Conservation (phyloP, 257 asterid genomes). For the Prunella vulgaris region DNA sequence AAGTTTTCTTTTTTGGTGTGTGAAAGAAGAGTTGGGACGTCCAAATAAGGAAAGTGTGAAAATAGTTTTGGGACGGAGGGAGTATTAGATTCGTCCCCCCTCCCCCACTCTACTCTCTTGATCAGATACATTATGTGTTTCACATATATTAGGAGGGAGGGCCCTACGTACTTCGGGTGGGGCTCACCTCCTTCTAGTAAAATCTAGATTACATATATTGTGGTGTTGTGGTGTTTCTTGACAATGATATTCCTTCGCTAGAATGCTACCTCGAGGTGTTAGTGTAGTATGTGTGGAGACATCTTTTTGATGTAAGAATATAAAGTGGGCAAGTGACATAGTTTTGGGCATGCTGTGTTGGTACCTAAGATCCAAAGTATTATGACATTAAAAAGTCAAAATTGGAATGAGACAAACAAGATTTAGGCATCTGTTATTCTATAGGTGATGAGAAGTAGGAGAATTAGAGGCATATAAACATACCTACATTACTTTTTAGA, state of each 20-base stretch:
- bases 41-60: no score
- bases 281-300: neutral
- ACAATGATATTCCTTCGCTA: neutral
- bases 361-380: neutral
- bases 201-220: neutral
- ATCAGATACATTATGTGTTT: no score
- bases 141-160: neutral
- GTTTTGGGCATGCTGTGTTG: conserved; percentile 11
- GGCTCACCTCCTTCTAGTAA: neutral
- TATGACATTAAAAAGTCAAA: neutral
- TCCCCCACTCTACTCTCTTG: no score
- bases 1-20: no score
- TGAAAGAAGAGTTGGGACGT: no score
- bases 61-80: no score
- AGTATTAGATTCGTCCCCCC: no score
- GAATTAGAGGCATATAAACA: neutral
- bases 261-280: neutral
- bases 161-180: neutral
- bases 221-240: neutral
- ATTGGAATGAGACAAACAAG: neutral
- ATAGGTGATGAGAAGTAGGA: neutral
- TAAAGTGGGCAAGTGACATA: conserved; percentile 12
- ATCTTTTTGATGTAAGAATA: neutral
- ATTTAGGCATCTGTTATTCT: neutral
- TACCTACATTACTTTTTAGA: neutral